phyloP scores from a whole-genome alignment of 192 early-diverging fungal genomes.

The Coemansia sp. region DNA sequence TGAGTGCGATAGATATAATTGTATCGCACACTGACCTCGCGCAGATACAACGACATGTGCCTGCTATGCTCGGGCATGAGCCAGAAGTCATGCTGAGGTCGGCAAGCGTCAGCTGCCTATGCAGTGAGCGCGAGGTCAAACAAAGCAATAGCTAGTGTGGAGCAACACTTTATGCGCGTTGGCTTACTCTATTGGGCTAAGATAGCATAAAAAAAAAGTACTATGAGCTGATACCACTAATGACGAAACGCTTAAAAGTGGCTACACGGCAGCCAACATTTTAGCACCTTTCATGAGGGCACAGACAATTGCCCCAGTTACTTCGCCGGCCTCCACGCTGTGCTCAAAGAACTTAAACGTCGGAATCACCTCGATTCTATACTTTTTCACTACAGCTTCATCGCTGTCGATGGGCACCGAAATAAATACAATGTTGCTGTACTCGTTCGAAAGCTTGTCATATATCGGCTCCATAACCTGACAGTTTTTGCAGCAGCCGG shows the following conservation, averaged over 20 bases:
- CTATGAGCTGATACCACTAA: not conserved
- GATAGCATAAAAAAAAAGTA: not conserved
- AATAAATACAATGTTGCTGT: conserved; percentile 65
- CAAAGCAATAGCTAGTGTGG: not conserved
- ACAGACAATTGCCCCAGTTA: not conserved
- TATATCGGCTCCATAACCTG: conserved; percentile 72
- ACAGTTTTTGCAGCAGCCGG: conserved; percentile 83
- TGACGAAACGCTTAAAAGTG: not conserved
- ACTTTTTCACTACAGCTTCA: conserved; percentile 38
- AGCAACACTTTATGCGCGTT: not conserved
- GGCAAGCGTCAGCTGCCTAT: not conserved
- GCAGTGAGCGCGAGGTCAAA: not conserved
- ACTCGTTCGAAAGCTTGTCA: conserved; percentile 58
- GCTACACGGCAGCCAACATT: not conserved
- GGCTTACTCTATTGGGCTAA: not conserved
- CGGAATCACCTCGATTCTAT: conserved; percentile 66
- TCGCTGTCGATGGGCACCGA: conserved; percentile 83
- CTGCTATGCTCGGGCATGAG: not conserved
- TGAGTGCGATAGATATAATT: conserved; percentile 7
- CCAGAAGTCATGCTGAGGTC: conserved; percentile 4
- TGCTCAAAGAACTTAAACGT: conserved; percentile 74
- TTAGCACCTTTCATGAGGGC: not conserved
- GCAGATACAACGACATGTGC: not conserved
- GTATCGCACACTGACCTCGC: conserved; percentile 1
- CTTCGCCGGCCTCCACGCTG: not conserved